Evolutionary conservation across 1,284 basidiomycete genomes (phyloP), one percentile per base, ranked within the genome.

Genomic region (Stygiomarasmius scandens): DNA sequence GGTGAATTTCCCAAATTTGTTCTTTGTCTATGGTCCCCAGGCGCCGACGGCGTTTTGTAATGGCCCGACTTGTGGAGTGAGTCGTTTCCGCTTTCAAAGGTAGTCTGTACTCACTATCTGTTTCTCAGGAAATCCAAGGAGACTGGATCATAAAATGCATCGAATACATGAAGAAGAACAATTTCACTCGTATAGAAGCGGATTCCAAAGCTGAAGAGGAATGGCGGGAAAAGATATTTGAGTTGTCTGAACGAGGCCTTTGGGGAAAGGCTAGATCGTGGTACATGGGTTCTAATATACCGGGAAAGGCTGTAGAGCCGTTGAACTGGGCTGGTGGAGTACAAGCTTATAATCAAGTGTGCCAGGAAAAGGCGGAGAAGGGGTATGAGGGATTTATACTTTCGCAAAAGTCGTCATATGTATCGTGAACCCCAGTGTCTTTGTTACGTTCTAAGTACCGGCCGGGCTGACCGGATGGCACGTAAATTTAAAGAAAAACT

Each of bases 101-200:
- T 34, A 34, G 8, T 34, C 8, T 8, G 32, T 14, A 8, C 8
- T 8, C 32, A 34, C 14, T 34, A 8, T 34, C 14, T 14, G 32
- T 20, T 45, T 43, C 43, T 27, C 41, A 67, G 66, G 66, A 69
- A 55, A 25, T 63, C n/a, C 65, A 69, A 62, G 58, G 64, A 16
- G 60, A 65, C 36, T 69, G 67, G 67, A 61, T 68, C 14, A 54
- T 61, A n/a, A 38, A 63, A 16, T 67, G 65, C 46, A 49, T 69
- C 45, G 22, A 51, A 6, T 49, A 67, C 55, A 61, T 69, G 54
- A 60, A 59, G 10, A 24, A 59, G 27, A 50, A 63, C n/a, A 52
- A 59, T 1, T 45, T 61, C 19, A 64, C 61, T 0, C 56, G 63
- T 23, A 65, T 67, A 10, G 61, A 65, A 20, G 43, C 67, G 0